These are phyloP conservation scores for Yamadazyma aaseri DNA, from an alignment of 1,139 yeast genomes.

Conservation along the genomic window DNA sequence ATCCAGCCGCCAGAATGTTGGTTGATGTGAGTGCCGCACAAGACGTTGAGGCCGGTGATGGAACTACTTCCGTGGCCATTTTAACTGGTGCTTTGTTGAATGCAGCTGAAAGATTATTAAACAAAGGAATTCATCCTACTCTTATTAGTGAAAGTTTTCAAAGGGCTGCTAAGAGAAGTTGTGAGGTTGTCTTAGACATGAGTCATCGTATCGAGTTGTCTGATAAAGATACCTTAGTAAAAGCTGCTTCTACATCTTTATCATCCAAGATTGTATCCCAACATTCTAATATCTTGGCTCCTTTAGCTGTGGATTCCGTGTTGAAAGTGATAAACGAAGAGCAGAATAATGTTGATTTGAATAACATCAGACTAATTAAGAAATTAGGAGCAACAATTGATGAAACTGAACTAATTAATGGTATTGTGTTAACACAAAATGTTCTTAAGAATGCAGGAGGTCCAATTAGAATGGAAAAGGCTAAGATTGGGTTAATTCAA, in stretches of 20 bases:
- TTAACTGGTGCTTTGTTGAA: slow-evolving; percentile 91
- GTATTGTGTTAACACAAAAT: slow-evolving; percentile 89
- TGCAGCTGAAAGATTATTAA: slow-evolving; percentile 88
- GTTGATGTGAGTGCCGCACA: slow-evolving; percentile 98
- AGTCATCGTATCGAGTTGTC: slow-evolving; percentile 69
- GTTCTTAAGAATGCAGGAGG: slow-evolving; percentile 93
- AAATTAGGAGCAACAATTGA: slow-evolving; percentile 98
- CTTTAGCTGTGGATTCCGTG: slow-evolving; percentile 93
- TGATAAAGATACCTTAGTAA: slow-evolving; percentile 78
- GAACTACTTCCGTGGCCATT: slow-evolving; percentile 96
- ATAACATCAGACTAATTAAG: slow-evolving; percentile 84
- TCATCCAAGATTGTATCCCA: slow-evolving; percentile 95
- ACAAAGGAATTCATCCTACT: slow-evolving; percentile 94
- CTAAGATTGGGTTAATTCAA: slow-evolving; percentile 86
- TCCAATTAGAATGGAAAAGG: slow-evolving; percentile 94
- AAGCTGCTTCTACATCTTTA: slow-evolving; percentile 93
- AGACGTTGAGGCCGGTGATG: slow-evolving; percentile 98
- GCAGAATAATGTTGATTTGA: slow-evolving; percentile 69
- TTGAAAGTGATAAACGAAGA: slow-evolving; percentile 65
- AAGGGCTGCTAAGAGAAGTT: slow-evolving; percentile 87
- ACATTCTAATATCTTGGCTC: slow-evolving; percentile 79
- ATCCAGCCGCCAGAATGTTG: slow-evolving; percentile 97
- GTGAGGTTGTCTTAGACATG: slow-evolving; percentile 82
- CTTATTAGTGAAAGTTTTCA: slow-evolving; percentile 93
- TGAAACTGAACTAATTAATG: slow-evolving; percentile 89